A percentile compares a stretch with the other conserved stretches of the same genome.
Conservation (phyloP, 345 rosid genomes). For the Trapa incisa region DNA sequence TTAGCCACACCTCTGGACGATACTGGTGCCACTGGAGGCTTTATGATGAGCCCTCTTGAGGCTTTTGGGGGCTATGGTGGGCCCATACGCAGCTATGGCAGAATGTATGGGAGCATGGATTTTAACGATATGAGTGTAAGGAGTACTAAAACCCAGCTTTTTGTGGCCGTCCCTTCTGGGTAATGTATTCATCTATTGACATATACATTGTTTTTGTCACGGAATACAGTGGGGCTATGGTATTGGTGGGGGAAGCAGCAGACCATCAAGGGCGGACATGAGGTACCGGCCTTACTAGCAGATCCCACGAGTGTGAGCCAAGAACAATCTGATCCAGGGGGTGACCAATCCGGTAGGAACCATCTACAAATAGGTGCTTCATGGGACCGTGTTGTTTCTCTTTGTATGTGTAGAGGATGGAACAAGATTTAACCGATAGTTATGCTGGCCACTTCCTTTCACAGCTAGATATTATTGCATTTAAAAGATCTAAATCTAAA, state of each 20-base stretch:
- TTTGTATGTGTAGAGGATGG: no score
- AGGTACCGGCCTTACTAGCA: constrained; percentile 75
- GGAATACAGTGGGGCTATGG: constrained; percentile 13
- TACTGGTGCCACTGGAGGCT: constrained; percentile 53
- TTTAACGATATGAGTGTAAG: constrained; percentile 54
- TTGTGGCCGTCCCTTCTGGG: neutral
- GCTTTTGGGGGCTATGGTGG: constrained; percentile 75
- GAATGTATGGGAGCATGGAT: constrained; percentile 73
- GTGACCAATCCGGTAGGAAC: neutral
- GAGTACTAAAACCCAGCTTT: neutral
- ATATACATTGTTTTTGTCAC: neutral
- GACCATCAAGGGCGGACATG: constrained; percentile 82
- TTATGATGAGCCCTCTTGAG: constrained; percentile 36
- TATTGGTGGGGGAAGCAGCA: constrained; percentile 34
- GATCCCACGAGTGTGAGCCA: neutral
- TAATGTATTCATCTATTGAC: neutral
- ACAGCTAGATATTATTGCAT: no score
- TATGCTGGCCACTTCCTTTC: no score
- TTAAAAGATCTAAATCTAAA: no score
- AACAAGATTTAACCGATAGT: no score
- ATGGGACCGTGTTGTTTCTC: neutral
- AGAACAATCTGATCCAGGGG: no score
- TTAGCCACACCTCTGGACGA: constrained; percentile 91
- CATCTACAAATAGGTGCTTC: neutral
- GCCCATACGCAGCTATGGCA: constrained; percentile 60